Evolutionary conservation across 495 filamentous ascomycete species (phyloP).

Genomic region (Evernia prunastri): DNA sequence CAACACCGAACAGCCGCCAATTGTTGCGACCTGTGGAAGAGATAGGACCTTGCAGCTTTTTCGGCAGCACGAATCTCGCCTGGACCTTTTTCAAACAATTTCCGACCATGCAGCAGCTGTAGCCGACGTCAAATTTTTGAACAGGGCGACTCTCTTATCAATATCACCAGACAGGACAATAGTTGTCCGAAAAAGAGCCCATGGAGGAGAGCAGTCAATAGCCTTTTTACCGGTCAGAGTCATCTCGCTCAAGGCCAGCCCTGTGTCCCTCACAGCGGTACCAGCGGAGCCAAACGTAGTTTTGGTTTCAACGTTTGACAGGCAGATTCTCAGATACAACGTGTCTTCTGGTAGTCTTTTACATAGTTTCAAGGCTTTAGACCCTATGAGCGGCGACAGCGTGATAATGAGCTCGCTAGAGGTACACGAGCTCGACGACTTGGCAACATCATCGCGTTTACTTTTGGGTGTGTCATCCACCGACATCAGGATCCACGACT

Average conservation of each 20-base stretch:
- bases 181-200: conserved; percentile 61
- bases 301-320: conserved; percentile 74
- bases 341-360: conserved; percentile 62
- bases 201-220: conserved; percentile 54
- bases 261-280: conserved; percentile 69
- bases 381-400: conserved; percentile 69
- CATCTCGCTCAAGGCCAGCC: conserved; percentile 77
- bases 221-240: conserved; percentile 70
- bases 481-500: conserved; percentile 83
- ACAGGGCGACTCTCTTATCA: conserved; percentile 68
- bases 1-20: conserved; percentile 45
- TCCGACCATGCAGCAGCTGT: conserved; percentile 73
- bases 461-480: conserved; percentile 82
- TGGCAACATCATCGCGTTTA: conserved; percentile 39
- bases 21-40: conserved; percentile 75
- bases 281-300: conserved; percentile 54
- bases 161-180: conserved; percentile 84
- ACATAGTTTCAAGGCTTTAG: conserved; percentile 70
- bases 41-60: conserved; percentile 91
- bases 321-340: conserved; percentile 71
- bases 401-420: conserved; percentile 75
- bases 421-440: conserved; percentile 41
- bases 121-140: conserved; percentile 53
- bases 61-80: conserved; percentile 45
- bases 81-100: conserved; percentile 64